A percentile compares a stretch with the other conserved stretches of the same genome.
Evolutionary conservation across 331 rosid genomes (phyloP).

Genomic region (Rhamnella rubrinervis): DNA sequence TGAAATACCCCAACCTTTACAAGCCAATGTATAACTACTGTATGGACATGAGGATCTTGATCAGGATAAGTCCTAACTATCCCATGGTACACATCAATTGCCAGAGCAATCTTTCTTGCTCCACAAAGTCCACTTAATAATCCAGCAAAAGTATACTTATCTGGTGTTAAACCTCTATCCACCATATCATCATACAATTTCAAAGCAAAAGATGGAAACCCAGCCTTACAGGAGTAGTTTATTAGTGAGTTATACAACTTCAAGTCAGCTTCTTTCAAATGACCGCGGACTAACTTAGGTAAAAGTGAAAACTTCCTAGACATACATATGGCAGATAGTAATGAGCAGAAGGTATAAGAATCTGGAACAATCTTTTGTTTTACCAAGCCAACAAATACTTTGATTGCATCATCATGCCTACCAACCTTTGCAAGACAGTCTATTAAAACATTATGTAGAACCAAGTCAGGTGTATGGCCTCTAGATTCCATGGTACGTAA

Average conservation of each 20-base stretch:
- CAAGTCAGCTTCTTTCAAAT: slow-evolving; percentile 45
- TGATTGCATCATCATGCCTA: slow-evolving; percentile 49
- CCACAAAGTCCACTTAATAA: slow-evolving; percentile 58
- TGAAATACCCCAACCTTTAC: slow-evolving; percentile 45
- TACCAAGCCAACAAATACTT: slow-evolving; percentile 32
- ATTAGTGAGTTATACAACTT: slow-evolving; percentile 59
- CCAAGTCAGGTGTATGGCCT: slow-evolving; percentile 46
- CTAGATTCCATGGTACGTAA: slow-evolving; percentile 38
- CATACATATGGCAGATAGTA: slow-evolving; percentile 40
- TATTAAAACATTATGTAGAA: slow-evolving; percentile 62
- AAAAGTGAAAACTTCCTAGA: slow-evolving; percentile 47
- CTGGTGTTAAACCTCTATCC: slow-evolving; percentile 52
- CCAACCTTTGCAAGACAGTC: slow-evolving; percentile 58
- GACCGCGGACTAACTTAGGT: slow-evolving; percentile 36
- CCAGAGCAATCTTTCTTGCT: slow-evolving; percentile 46
- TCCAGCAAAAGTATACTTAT: slow-evolving; percentile 58
- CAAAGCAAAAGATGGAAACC: slow-evolving; percentile 40
- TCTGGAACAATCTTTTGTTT: slow-evolving; percentile 47
- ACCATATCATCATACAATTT: slow-evolving; percentile 43
- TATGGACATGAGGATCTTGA: slow-evolving; percentile 63
- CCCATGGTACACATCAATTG: slow-evolving; percentile 51
- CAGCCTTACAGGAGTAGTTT: slow-evolving; percentile 44
- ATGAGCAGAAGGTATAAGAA: slow-evolving; percentile 55
- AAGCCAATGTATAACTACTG: slow-evolving; percentile 45
- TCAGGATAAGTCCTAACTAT: slow-evolving; percentile 32